Evolutionary conservation across 1,284 basidiomycete species (phyloP).

Genomic region (Tilletia walkeri): DNA sequence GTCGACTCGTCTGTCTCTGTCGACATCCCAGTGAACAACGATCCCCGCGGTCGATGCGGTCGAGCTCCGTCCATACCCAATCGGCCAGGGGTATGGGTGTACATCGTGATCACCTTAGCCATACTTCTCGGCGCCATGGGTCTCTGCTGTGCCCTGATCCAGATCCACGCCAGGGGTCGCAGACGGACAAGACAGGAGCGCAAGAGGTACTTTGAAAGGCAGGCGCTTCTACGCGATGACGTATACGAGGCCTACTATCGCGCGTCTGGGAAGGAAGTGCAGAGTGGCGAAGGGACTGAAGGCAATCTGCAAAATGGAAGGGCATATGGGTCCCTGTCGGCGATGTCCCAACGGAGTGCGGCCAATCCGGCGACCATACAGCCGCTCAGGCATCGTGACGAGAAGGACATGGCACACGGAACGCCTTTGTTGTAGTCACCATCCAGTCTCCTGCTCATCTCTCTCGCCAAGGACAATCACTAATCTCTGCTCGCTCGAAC

Average conservation of each 20-base stretch:
- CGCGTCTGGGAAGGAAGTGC: not conserved
- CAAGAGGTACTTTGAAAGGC: constrained; percentile 3
- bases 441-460: not conserved
- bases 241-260: constrained; percentile 14
- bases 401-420: not conserved
- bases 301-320: not conserved
- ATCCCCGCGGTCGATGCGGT: not conserved
- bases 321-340: constrained; percentile 3
- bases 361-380: not conserved
- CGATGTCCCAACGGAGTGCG: constrained; percentile 6
- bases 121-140: not conserved
- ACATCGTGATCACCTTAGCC: constrained; percentile 6
- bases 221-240: constrained; percentile 9
- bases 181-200: constrained; percentile 1
- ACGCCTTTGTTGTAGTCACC: not conserved
- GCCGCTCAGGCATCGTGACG: not conserved
- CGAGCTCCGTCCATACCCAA: not conserved
- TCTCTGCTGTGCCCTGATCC: constrained; percentile 12
- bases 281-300: not conserved
- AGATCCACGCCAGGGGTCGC: constrained; percentile 6
- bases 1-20: not conserved
- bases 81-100: not conserved
- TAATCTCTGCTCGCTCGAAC: not conserved
- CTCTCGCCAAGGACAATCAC: not conserved
- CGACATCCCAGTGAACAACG: constrained; percentile 11